Evolutionary conservation across 495 filamentous ascomycete species (phyloP).

Genomic region (Daldinia concentrica): DNA sequence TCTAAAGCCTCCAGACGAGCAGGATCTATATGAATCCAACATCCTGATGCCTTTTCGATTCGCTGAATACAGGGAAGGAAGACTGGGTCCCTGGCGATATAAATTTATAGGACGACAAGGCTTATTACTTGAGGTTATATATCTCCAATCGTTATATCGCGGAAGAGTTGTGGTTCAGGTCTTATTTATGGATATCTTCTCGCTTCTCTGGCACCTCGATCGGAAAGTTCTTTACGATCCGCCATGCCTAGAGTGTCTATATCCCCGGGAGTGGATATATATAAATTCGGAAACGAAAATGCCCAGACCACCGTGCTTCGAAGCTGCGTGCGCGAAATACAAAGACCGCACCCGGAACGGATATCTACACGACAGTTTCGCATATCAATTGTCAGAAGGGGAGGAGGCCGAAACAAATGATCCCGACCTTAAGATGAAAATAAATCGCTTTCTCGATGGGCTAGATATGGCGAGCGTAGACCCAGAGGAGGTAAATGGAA

Average conservation of each 20-base stretch:
- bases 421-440: too few relatives aligned
- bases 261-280: slow-evolving; percentile 23
- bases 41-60: slow-evolving; percentile 17
- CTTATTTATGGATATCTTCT: slow-evolving; percentile 26
- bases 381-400: too few relatives aligned
- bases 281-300: neutral
- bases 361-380: neutral
- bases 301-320: neutral
- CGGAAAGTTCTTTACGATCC: slow-evolving; percentile 13
- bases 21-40: neutral
- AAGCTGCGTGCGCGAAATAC: slow-evolving; percentile 4
- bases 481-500: slow-evolving; percentile 1
- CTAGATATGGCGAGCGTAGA: neutral
- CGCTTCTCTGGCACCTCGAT: slow-evolving; percentile 17
- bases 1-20: slow-evolving; percentile 3
- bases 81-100: slow-evolving; percentile 15
- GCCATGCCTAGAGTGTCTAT: slow-evolving; percentile 3
- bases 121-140: neutral
- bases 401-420: too few relatives aligned
- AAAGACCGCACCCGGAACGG: slow-evolving; percentile 8
- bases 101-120: neutral
- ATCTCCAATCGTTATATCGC: slow-evolving; percentile 1
- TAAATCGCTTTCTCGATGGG: too few relatives aligned
- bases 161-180: slow-evolving; percentile 9
- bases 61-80: slow-evolving; percentile 7